phyloP scores from a whole-genome alignment of 2,329 filamentous ascomycete genomes.

The Zasmidium cellare region DNA sequence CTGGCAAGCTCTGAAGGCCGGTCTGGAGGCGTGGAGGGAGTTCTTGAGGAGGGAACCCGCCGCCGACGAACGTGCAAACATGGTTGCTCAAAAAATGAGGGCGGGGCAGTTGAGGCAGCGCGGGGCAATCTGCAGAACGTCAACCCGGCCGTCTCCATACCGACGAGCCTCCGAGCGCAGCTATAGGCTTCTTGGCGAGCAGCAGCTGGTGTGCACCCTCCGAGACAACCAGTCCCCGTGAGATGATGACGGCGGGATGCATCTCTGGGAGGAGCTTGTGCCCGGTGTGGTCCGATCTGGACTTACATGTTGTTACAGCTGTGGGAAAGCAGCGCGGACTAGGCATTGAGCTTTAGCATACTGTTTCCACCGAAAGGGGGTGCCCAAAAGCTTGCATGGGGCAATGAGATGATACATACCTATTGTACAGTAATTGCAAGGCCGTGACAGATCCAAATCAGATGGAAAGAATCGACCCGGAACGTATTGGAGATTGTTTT shows the following conservation, averaged over 20 bases:
- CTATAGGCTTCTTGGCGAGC: neutral
- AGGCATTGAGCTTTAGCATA: neutral
- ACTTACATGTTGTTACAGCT: neutral
- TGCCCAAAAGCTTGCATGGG: neutral
- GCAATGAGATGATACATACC: neutral
- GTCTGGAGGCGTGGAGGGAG: slow-evolving; percentile 29
- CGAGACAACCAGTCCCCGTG: neutral
- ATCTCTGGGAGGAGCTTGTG: neutral
- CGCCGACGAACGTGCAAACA: slow-evolving; percentile 13
- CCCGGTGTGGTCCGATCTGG: neutral
- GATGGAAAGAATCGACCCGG: neutral
- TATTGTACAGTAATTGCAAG: neutral
- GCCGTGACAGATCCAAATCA: neutral
- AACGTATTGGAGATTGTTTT: neutral
- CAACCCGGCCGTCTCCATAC: neutral
- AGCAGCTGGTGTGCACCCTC: neutral
- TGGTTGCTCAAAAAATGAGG: neutral
- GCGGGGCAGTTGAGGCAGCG: neutral
- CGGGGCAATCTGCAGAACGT: neutral
- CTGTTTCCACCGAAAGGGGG: neutral
- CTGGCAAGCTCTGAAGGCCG: slow-evolving; percentile 26
- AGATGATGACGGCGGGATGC: neutral
- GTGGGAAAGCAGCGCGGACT: neutral
- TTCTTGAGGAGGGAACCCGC: slow-evolving; percentile 19
- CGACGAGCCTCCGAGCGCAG: neutral